These are phyloP conservation scores for Irpex lacteus DNA, from an alignment of 1,284 basidiomycete genomes.

Conservation along the genomic window DNA sequence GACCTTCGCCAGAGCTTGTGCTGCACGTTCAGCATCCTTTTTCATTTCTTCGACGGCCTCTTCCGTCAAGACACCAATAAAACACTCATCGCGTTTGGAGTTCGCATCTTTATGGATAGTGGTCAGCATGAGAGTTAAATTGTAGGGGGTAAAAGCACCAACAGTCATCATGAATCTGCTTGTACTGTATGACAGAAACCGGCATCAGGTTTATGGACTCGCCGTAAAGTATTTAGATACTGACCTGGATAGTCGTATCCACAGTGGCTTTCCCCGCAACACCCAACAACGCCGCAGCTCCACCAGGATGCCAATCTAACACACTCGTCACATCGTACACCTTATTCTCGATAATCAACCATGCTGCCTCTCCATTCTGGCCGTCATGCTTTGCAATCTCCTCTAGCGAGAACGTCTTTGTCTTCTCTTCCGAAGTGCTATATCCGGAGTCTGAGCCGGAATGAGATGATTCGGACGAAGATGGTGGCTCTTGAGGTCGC, in stretches of 20 bases:
- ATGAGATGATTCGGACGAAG: no score
- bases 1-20: conserved; percentile 16
- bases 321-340: conserved; percentile 25
- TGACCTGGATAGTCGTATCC: conserved; percentile 20
- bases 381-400: conserved; percentile 21
- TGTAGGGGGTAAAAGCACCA: not conserved
- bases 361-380: conserved; percentile 19
- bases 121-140: not conserved
- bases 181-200: conserved; percentile 13
- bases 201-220: no score
- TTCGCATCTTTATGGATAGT: conserved; percentile 16
- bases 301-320: conserved; percentile 24
- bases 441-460: not conserved
- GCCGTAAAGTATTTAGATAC: not conserved
- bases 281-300: conserved; percentile 17
- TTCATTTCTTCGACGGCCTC: conserved; percentile 21
- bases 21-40: conserved; percentile 21
- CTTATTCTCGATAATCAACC: conserved; percentile 25
- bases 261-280: conserved; percentile 24
- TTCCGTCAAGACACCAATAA: conserved; percentile 19
- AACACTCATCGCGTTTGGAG: conserved; percentile 19
- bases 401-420: conserved; percentile 17
- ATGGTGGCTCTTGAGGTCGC: conserved; percentile 7
- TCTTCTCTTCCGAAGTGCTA: not conserved
- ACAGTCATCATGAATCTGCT: conserved; percentile 24